Evolutionary conservation across 2,329 filamentous ascomycete genomes (phyloP).

Genomic region (Talaromyces sp.): DNA sequence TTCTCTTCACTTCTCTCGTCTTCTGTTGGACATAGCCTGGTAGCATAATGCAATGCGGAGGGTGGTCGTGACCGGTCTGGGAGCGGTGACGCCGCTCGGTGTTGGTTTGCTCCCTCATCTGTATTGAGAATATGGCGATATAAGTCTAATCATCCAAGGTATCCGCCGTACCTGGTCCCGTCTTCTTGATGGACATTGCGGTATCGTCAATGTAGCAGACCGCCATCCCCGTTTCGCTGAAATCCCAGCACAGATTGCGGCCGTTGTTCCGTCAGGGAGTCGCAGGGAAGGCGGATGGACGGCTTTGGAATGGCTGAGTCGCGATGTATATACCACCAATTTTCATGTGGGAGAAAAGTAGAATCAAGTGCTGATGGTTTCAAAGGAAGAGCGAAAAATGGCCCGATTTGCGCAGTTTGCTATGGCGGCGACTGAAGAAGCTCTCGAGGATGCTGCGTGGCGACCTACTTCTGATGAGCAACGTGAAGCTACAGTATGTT

Average conservation of each 20-base stretch:
- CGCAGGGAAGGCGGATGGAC: conserved; percentile 44
- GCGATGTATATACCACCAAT: conserved; percentile 32
- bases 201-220: conserved; percentile 69
- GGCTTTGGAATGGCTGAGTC: conserved; percentile 43
- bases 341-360: not conserved
- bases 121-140: not conserved
- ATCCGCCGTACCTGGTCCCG: conserved; percentile 74
- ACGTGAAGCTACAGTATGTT: conserved; percentile 63
- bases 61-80: conserved; percentile 80
- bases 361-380: not conserved
- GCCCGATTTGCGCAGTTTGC: conserved; percentile 92
- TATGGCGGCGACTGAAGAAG: conserved; percentile 80
- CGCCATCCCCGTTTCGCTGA: conserved; percentile 63
- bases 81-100: conserved; percentile 77
- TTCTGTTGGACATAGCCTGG: not conserved
- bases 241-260: conserved; percentile 81
- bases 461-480: conserved; percentile 58
- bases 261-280: conserved; percentile 65
- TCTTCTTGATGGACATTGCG: conserved; percentile 74
- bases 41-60: conserved; percentile 47
- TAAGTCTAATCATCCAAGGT: conserved; percentile 42
- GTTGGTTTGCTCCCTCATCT: conserved; percentile 53
- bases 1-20: not conserved
- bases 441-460: conserved; percentile 79
- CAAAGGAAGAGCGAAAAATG: conserved; percentile 69